Conservation (phyloP, 768 basidiomycete genomes). For the Tulasnella sp. region DNA sequence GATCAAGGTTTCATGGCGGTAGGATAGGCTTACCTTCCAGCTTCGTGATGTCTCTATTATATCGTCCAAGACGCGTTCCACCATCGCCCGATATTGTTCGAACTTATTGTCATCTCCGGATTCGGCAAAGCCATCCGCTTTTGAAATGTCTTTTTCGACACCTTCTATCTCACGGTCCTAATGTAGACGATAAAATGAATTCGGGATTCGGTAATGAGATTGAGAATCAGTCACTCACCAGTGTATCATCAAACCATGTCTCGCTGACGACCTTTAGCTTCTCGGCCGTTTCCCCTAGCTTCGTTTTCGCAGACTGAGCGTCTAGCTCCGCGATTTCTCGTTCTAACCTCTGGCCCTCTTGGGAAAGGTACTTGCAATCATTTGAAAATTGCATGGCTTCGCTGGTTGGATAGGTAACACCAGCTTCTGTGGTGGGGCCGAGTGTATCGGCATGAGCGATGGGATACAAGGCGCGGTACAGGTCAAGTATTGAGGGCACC, state of each 20-base stretch:
- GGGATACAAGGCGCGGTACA: slow-evolving; percentile 77
- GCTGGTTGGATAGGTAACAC: slow-evolving; percentile 41
- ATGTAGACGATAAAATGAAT: neutral
- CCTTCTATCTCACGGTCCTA: slow-evolving; percentile 50
- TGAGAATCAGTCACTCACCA: slow-evolving; percentile 48
- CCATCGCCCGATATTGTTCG: slow-evolving; percentile 67
- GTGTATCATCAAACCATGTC: slow-evolving; percentile 64
- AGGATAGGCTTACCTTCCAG: slow-evolving; percentile 57
- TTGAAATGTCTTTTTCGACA: slow-evolving; percentile 48
- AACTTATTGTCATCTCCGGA: slow-evolving; percentile 69
- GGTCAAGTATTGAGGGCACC: slow-evolving; percentile 63
- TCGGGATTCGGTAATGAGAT: slow-evolving; percentile 8
- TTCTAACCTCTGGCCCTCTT: slow-evolving; percentile 32
- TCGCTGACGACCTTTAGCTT: slow-evolving; percentile 55
- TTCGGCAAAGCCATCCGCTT: slow-evolving; percentile 62
- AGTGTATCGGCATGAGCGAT: slow-evolving; percentile 45
- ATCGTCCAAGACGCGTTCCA: slow-evolving; percentile 58
- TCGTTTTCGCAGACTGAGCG: slow-evolving; percentile 41
- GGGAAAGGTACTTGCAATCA: slow-evolving; percentile 63
- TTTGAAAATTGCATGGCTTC: slow-evolving; percentile 74
- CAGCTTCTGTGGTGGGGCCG: slow-evolving; percentile 38
- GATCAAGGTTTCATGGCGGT: neutral
- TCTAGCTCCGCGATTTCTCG: neutral
- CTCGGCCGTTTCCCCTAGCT: slow-evolving; percentile 49
- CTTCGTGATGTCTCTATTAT: slow-evolving; percentile 59